These are phyloP conservation scores for Penicillium sp. DNA, from an alignment of 2,329 filamentous ascomycete species.

Conservation along the genomic window DNA sequence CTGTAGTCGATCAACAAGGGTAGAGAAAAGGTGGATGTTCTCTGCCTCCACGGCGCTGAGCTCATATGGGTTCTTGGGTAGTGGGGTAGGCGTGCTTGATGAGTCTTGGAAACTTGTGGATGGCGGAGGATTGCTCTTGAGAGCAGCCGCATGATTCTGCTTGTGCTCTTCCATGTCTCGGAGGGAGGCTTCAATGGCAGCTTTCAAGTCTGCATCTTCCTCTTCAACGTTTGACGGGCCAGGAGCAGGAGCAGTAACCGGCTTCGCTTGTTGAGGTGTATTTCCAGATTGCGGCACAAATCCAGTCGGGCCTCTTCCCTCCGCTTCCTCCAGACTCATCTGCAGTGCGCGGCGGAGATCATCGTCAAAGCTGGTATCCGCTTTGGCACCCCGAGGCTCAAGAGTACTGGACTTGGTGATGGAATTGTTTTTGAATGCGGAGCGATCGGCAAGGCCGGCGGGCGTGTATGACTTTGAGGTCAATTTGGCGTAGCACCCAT, in stretches of 20 bases:
- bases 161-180: conserved; percentile 99
- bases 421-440: conserved; percentile 51
- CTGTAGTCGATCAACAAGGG: conserved; percentile 89
- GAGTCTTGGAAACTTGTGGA: conserved; percentile 54
- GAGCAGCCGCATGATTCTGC: conserved; percentile 78
- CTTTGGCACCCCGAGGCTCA: conserved; percentile 86
- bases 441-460: conserved; percentile 46
- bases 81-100: conserved; percentile 51
- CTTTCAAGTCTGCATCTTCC: conserved; percentile 89
- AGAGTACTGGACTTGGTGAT: conserved; percentile 73
- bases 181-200: conserved; percentile 91
- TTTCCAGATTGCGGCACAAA: conserved; percentile 69
- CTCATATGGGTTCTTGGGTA: conserved; percentile 92
- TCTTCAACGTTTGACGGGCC: conserved; percentile 61
- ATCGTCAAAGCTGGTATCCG: conserved; percentile 91
- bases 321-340: conserved; percentile 95
- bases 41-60: conserved; percentile 91
- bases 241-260: conserved; percentile 40
- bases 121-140: conserved; percentile 75
- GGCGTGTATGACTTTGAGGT: conserved; percentile 67
- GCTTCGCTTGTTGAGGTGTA: conserved; percentile 44
- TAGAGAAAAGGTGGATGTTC: conserved; percentile 95
- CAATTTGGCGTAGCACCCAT: conserved; percentile 89
- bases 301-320: conserved; percentile 69
- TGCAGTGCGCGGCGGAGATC: conserved; percentile 91